Evolutionary conservation across 805 yeast species (phyloP).

Genomic region (Kodamaea neixiangensis): DNA sequence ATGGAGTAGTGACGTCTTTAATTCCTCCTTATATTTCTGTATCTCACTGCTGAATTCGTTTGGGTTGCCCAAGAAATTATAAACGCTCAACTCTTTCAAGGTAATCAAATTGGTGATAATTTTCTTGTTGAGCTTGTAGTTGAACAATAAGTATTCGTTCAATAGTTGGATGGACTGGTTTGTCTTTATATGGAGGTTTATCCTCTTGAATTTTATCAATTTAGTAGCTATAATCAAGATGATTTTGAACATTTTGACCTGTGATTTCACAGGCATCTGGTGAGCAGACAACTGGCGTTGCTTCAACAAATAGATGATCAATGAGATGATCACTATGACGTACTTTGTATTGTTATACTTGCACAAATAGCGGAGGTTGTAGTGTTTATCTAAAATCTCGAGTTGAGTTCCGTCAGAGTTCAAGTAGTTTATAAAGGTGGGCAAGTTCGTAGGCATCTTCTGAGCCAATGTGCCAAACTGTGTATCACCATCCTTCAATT

Average conservation of each 20-base stretch:
- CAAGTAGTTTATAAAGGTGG: slow-evolving; percentile 9
- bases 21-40: slow-evolving; percentile 6
- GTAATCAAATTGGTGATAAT: slow-evolving; percentile 33
- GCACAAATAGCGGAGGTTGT: slow-evolving; percentile 17
- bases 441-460: neutral
- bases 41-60: neutral
- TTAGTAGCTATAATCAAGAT: slow-evolving; percentile 31
- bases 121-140: slow-evolving; percentile 39
- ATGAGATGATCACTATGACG: slow-evolving; percentile 23
- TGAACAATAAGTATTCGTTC: slow-evolving; percentile 31
- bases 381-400: slow-evolving; percentile 16
- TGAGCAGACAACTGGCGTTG: slow-evolving; percentile 9
- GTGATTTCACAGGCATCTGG: slow-evolving; percentile 4
- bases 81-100: slow-evolving; percentile 34
- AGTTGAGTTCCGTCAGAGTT: slow-evolving; percentile 26
- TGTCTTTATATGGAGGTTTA: slow-evolving; percentile 24
- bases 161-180: slow-evolving; percentile 24
- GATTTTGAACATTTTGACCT: slow-evolving; percentile 31
- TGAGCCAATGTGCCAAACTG: neutral
- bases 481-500: neutral
- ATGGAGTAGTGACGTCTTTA: slow-evolving; percentile 23
- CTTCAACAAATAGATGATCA: slow-evolving; percentile 32
- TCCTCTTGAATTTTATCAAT: slow-evolving; percentile 26
- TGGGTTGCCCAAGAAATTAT: slow-evolving; percentile 16
- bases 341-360: slow-evolving; percentile 14